A percentile compares a stretch with the other conserved stretches of the same genome.
Conservation (phyloP, 768 basidiomycete genomes). For the Neoboletus magnificus region DNA sequence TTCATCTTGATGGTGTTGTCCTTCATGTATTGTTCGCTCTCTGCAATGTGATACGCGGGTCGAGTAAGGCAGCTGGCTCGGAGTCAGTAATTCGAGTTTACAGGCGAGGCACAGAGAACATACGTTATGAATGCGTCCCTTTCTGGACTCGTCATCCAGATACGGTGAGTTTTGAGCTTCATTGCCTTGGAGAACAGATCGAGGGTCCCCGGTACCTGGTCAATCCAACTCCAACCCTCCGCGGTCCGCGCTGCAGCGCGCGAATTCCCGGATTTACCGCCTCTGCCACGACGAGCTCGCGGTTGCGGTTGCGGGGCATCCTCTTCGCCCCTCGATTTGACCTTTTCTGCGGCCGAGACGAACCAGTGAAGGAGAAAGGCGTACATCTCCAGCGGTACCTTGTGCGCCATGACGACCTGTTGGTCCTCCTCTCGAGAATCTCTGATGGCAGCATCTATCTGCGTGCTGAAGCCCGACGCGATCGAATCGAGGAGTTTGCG, state of each 20-base stretch:
- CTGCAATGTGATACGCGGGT: slow-evolving; percentile 83
- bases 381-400: slow-evolving; percentile 81
- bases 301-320: slow-evolving; percentile 43
- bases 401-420: slow-evolving; percentile 59
- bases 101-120: not conserved
- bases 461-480: slow-evolving; percentile 66
- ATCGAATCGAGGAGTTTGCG: slow-evolving; percentile 87
- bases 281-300: slow-evolving; percentile 55
- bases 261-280: slow-evolving; percentile 48
- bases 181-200: slow-evolving; percentile 71
- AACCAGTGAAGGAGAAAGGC: slow-evolving; percentile 94
- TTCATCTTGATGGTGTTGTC: slow-evolving; percentile 59
- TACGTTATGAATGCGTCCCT: slow-evolving; percentile 80
- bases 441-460: slow-evolving; percentile 67
- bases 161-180: slow-evolving; percentile 62
- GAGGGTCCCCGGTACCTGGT: slow-evolving; percentile 71
- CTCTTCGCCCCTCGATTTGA: slow-evolving; percentile 51
- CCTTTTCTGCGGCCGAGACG: slow-evolving; percentile 74
- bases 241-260: slow-evolving; percentile 42
- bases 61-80: slow-evolving; percentile 75
- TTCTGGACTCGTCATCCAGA: slow-evolving; percentile 89
- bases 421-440: slow-evolving; percentile 71
- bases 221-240: slow-evolving; percentile 69
- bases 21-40: slow-evolving; percentile 90
- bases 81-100: not conserved